Percentiles rank a stretch among this genome's conserved stretches.
phyloP scores from a whole-genome alignment of 805 yeast species.

The Saccharomycopsis fibuligera region DNA sequence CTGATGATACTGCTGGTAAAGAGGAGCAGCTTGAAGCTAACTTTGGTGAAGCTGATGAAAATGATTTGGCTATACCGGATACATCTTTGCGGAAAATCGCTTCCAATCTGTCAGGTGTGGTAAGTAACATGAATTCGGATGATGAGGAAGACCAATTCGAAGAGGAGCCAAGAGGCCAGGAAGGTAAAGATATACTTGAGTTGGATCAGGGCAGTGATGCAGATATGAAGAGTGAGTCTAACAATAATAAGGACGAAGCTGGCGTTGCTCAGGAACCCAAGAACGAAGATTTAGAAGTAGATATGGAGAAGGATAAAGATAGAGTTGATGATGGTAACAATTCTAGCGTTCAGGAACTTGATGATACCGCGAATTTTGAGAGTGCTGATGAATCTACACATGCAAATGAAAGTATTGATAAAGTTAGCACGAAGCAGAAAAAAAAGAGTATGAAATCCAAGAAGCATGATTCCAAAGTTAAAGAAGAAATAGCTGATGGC shows the following conservation, averaged over 20 bases:
- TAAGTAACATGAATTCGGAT: not conserved
- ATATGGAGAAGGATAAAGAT: not conserved
- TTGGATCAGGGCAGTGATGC: not conserved
- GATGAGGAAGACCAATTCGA: constrained; percentile 8
- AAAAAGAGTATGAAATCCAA: not conserved
- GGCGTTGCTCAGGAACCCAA: not conserved
- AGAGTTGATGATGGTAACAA: not conserved
- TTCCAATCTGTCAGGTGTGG: constrained; percentile 2
- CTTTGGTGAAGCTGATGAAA: constrained; percentile 17
- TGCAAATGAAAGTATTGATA: no score
- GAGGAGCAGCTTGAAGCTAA: constrained; percentile 14
- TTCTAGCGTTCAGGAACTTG: not conserved
- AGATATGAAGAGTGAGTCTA: not conserved
- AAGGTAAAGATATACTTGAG: not conserved
- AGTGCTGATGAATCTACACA: no score
- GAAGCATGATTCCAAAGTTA: not conserved
- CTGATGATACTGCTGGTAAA: constrained; percentile 8
- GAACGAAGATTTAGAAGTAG: not conserved
- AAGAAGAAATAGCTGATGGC: not conserved
- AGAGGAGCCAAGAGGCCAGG: not conserved
- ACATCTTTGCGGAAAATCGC: constrained; percentile 15
- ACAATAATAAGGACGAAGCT: not conserved
- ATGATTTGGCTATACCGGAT: constrained; percentile 17
- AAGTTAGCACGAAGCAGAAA: not conserved
- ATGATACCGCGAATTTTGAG: not conserved